These are phyloP conservation scores for Botrytis paeoniae DNA, from an alignment of 2,329 filamentous ascomycete species.

Conservation along the genomic window DNA sequence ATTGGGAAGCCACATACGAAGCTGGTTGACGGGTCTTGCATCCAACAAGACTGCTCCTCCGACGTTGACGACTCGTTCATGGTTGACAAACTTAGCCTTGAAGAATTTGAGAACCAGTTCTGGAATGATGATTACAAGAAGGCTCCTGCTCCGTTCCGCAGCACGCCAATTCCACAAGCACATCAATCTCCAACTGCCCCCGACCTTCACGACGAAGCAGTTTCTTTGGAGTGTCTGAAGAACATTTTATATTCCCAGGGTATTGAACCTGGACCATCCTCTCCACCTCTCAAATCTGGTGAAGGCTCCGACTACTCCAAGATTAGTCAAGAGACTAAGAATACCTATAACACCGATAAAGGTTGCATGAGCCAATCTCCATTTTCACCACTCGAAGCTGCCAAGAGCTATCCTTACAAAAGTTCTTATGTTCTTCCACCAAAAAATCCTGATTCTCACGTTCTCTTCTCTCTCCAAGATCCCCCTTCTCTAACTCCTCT, in stretches of 20 bases:
- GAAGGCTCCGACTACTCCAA: not conserved
- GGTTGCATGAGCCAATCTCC: not conserved
- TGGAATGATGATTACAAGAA: not conserved
- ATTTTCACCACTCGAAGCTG: not conserved
- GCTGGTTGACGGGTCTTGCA: constrained; percentile 9
- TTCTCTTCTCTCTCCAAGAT: constrained; percentile 1
- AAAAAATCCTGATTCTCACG: not conserved
- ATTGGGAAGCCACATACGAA: constrained; percentile 14
- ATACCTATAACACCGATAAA: not conserved
- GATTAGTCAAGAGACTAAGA: not conserved
- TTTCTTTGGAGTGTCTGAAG: not conserved
- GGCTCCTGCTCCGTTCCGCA: not conserved
- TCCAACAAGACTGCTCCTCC: not conserved
- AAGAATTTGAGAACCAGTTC: constrained; percentile 16
- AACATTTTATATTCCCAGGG: not conserved
- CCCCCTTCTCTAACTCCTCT: not conserved
- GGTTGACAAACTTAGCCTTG: constrained; percentile 2
- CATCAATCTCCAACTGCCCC: not conserved
- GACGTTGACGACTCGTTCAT: constrained; percentile 13
- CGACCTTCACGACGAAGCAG: not conserved
- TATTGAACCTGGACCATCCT: not conserved
- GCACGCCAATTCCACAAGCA: not conserved
- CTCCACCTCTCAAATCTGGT: not conserved
- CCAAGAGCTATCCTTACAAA: not conserved
- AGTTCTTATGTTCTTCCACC: not conserved